These are phyloP conservation scores for Datura wrightii DNA, from an alignment of 257 asterid genomes.

Conservation along the genomic window DNA sequence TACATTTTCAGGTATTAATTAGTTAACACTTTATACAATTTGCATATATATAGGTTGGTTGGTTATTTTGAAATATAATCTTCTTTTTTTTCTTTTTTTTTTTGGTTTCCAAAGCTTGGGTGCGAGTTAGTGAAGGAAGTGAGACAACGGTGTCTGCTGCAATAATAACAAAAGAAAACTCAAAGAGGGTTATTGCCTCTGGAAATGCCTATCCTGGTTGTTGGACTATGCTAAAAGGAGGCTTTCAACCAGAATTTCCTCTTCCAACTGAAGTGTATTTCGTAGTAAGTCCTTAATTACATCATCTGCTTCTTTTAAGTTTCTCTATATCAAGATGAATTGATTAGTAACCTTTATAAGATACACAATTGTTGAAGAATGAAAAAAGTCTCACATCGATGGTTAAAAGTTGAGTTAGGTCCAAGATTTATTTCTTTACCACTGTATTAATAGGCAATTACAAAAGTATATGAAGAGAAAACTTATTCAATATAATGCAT, in stretches of 20 bases:
- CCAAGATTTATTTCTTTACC: no score
- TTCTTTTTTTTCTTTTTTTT: not conserved
- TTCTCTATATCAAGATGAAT: not conserved
- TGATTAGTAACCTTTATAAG: no score
- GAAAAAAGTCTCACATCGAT: no score
- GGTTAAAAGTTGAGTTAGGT: no score
- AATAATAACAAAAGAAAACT: conserved; percentile 14
- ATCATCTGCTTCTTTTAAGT: not conserved
- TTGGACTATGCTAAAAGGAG: conserved; percentile 33
- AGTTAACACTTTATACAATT: not conserved
- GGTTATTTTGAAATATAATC: not conserved
- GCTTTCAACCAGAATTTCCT: conserved; percentile 24
- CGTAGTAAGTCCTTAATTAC: conserved; percentile 14
- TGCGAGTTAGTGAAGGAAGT: conserved; percentile 27
- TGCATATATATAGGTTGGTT: not conserved
- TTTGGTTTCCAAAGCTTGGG: not conserved
- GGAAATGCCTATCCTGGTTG: conserved; percentile 23
- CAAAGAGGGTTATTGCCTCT: conserved; percentile 22
- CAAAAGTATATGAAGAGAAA: not conserved
- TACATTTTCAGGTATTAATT: conserved; percentile 28
- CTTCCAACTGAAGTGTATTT: conserved; percentile 20
- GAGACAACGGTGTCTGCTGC: conserved; percentile 23
- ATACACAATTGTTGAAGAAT: no score
- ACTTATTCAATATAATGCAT: no score
- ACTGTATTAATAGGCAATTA: not conserved